Evolutionary conservation across 169 alveolate species (phyloP).

Genomic region (Eimeria zaria): DNA sequence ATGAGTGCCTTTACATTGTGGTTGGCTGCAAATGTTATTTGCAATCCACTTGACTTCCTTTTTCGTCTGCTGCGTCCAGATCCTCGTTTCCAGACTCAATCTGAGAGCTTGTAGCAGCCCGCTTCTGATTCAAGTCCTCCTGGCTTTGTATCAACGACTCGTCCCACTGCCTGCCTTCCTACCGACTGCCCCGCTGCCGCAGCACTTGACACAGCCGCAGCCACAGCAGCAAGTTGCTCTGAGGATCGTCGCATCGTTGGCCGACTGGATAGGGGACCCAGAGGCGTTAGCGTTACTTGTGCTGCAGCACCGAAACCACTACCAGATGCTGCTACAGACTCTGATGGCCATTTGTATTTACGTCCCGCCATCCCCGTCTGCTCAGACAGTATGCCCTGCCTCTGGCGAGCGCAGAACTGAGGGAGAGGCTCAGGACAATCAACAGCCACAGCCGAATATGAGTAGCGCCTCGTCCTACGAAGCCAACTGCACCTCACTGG

Average conservation of each 20-base stretch:
- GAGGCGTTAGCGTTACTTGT: constrained; percentile 54
- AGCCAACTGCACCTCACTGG: constrained; percentile 48
- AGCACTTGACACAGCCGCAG: constrained; percentile 55
- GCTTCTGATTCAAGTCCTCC: constrained; percentile 63
- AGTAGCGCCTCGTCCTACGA: constrained; percentile 37
- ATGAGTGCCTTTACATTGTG: not conserved
- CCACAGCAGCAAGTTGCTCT: constrained; percentile 79
- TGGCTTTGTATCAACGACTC: constrained; percentile 69
- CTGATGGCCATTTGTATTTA: constrained; percentile 76
- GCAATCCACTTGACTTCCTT: not conserved
- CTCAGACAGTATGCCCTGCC: constrained; percentile 10
- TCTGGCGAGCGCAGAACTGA: constrained; percentile 4
- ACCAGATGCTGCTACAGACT: constrained; percentile 78
- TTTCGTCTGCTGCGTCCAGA: not conserved
- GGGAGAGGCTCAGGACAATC: constrained; percentile 27
- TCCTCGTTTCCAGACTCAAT: constrained; percentile 69
- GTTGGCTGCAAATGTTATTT: not conserved
- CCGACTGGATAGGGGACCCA: constrained; percentile 46
- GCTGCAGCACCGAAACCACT: constrained; percentile 71
- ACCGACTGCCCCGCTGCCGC: constrained; percentile 76
- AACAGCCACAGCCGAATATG: constrained; percentile 29
- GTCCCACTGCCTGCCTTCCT: constrained; percentile 82
- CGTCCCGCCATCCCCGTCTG: constrained; percentile 56
- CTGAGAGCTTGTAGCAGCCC: constrained; percentile 73
- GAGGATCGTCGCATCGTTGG: constrained; percentile 12